Base-by-base conservation (phyloP, 2,329 filamentous ascomycete genomes). In the Seiridium cupressi region DNA sequence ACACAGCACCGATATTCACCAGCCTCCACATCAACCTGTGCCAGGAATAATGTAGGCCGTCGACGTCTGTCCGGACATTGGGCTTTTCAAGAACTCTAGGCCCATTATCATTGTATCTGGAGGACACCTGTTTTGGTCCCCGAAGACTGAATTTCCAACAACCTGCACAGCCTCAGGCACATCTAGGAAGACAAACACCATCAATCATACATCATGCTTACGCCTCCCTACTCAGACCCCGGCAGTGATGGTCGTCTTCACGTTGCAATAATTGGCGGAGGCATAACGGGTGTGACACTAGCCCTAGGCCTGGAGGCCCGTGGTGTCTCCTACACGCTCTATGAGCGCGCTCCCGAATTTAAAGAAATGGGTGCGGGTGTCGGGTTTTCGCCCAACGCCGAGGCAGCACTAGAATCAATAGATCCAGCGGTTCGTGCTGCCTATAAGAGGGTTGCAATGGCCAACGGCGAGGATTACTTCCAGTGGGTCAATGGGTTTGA, bases 281-380 rank as follows among this genome's bases (percentile, higher is more conserved):
- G 76, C 66, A 84, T 78, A 61, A 82, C 78, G 3, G 82, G 82
- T 6, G 66, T 84, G 8, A 75, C 77, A 13, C 73, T 84, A 0
- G 79, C 80, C 0, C 71, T 83, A 0, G 81, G 75, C 11, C 75
- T 84, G 0, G 72, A 78, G 46, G 72, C 72, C 2, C 78, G 80
- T 42, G 69, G 69, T 2, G 67, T 84, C 13, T 64, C 72, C 0
- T 80, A 76, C 61, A 78, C 70, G 0, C 59, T 84, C 3, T 84
- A 81, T 63, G 82, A 84, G 65, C 76, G 78, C 5, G 74, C 79
- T 0, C 53, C 70, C 0, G 66, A 68, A 1, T 77, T 81, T 57
- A 70, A 74, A 3, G 80, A 82, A 62, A 78, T 80, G 4, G 82
- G 82, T 0, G 81, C 82, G 0, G 82, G 81, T 6, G 79, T 84